Evolutionary conservation across 2,329 filamentous ascomycete species (phyloP).

Genomic region (Meredithiella fracta): DNA sequence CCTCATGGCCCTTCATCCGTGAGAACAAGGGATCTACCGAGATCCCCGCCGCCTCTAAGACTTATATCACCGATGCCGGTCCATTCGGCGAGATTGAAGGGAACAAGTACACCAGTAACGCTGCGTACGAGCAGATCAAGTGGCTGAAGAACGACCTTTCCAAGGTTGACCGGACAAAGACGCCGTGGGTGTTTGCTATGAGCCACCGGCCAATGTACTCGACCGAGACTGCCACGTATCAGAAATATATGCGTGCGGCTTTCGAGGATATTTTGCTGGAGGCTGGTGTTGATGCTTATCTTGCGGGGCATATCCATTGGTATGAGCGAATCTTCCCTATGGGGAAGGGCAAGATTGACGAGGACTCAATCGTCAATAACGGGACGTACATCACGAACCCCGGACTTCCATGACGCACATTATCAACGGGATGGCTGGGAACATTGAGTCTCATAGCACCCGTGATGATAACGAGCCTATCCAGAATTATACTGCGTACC

Average conservation of each 20-base stretch:
- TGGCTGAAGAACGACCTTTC: slow-evolving; percentile 31
- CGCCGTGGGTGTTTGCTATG: slow-evolving; percentile 34
- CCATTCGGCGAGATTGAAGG: slow-evolving; percentile 30
- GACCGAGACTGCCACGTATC: slow-evolving; percentile 28
- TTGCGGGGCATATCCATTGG: slow-evolving; percentile 21
- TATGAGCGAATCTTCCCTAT: slow-evolving; percentile 17
- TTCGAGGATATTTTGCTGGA: slow-evolving; percentile 30
- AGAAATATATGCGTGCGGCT: slow-evolving; percentile 27
- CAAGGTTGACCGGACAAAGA: slow-evolving; percentile 28
- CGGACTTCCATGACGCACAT: slow-evolving; percentile 33
- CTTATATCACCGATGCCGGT: slow-evolving; percentile 30
- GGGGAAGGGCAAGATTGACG: slow-evolving; percentile 23
- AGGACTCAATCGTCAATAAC: slow-evolving; percentile 26
- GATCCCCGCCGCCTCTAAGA: slow-evolving; percentile 25
- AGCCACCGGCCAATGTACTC: slow-evolving; percentile 33
- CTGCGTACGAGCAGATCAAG: slow-evolving; percentile 28
- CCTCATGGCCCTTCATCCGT: slow-evolving; percentile 27
- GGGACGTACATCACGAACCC: slow-evolving; percentile 32
- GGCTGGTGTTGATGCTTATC: slow-evolving; percentile 30
- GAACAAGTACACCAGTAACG: slow-evolving; percentile 24
- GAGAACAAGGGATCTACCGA: slow-evolving; percentile 27
- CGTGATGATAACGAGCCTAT: slow-evolving; percentile 22
- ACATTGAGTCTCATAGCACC: slow-evolving; percentile 32
- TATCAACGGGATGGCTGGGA: slow-evolving; percentile 37
- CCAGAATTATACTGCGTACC: slow-evolving; percentile 26